Conservation (phyloP, 2,329 filamentous ascomycete species). For the Alternaria sp. region DNA sequence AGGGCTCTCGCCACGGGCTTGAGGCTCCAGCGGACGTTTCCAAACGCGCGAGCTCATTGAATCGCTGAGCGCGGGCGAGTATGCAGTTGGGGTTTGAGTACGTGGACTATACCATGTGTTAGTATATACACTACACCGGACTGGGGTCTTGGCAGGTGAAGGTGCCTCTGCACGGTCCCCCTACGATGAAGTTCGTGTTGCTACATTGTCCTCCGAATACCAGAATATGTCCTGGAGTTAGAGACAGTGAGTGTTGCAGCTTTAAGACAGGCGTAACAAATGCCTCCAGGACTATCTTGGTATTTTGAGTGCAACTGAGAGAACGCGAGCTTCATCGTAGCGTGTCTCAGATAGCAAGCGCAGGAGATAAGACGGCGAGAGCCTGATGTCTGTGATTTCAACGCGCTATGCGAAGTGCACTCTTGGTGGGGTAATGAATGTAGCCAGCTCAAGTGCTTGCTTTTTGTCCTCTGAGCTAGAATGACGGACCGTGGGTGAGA, state of each 20-base stretch:
- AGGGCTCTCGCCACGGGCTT: constrained; percentile 26
- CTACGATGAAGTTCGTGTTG: not conserved
- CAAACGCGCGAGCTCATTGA: constrained; percentile 13
- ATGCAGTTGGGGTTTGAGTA: not conserved
- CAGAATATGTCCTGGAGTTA: not conserved
- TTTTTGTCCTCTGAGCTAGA: not conserved
- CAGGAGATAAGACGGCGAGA: not conserved
- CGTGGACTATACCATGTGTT: not conserved
- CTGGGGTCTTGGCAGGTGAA: not conserved
- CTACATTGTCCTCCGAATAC: not conserved
- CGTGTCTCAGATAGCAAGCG: not conserved
- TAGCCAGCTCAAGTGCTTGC: not conserved
- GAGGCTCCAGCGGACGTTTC: constrained; percentile 21
- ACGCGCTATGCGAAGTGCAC: not conserved
- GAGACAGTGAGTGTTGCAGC: not conserved
- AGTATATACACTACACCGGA: not conserved
- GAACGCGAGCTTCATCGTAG: not conserved
- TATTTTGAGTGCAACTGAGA: not conserved
- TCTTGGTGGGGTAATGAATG: not conserved
- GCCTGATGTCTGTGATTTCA: not conserved
- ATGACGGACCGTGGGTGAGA: not conserved
- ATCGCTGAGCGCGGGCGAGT: not conserved
- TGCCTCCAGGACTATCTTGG: not conserved
- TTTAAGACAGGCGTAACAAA: not conserved
- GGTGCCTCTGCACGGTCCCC: not conserved